Conservation (phyloP, 106 monocot genomes). For the Apostasia ramifera region DNA sequence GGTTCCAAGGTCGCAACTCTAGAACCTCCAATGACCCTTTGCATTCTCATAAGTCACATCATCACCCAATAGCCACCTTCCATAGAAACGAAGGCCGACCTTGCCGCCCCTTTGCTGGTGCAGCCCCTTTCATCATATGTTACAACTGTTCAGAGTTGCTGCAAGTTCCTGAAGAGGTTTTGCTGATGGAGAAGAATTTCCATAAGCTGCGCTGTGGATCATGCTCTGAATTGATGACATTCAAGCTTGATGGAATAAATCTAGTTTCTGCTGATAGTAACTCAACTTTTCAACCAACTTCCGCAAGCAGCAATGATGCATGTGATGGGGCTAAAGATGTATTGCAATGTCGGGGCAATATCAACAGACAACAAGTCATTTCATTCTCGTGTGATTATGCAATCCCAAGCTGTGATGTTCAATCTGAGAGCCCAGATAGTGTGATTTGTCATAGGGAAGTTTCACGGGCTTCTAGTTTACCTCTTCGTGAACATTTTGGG, state of each 20-base stretch:
- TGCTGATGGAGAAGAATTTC: constrained; percentile 18
- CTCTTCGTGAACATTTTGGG: constrained; percentile 54
- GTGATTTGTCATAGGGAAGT: constrained; percentile 22
- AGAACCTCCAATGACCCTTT: constrained; percentile 14
- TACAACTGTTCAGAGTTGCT: constrained; percentile 66
- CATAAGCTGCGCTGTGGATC: constrained; percentile 62
- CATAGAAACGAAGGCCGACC: constrained; percentile 25
- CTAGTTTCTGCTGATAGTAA: constrained; percentile 18
- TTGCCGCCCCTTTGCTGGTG: constrained; percentile 60
- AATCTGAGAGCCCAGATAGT: constrained; percentile 32
- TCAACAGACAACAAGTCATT: constrained; percentile 1
- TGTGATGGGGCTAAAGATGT: not conserved
- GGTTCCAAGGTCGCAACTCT: constrained; percentile 20
- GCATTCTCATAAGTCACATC: constrained; percentile 21
- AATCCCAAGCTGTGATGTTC: constrained; percentile 14
- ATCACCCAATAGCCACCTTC: constrained; percentile 18
- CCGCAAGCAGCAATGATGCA: constrained; percentile 7
- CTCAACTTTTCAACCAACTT: constrained; percentile 6
- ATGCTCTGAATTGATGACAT: constrained; percentile 53
- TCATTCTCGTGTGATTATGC: constrained; percentile 20
- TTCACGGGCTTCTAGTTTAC: constrained; percentile 54
- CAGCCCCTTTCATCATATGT: constrained; percentile 80
- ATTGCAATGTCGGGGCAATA: not conserved
- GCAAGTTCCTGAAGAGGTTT: constrained; percentile 41
- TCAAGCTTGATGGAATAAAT: constrained; percentile 50